Evolutionary conservation across 192 early-diverging fungal species (phyloP), one percentile per base, ranked within the genome.

Genomic region (Linderina pennispora): DNA sequence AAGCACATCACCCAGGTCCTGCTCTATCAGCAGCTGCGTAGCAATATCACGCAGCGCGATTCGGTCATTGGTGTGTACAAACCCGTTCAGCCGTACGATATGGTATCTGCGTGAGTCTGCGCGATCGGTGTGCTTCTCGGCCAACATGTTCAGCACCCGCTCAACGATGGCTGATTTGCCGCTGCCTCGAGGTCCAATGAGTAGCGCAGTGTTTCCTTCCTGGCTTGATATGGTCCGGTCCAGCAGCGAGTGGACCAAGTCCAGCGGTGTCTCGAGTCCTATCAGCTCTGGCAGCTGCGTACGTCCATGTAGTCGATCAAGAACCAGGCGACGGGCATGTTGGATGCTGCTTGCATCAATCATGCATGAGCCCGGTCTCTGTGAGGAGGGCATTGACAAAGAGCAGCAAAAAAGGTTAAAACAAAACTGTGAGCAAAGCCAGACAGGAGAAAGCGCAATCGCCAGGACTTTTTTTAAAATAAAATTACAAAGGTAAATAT

Each of bases 191-290:
- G 78, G 81, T 1, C 95, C 95, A 2, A 93, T 71, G 6, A 98
- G 48, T 19, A 98, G 58, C 21, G 86, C 84, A 0, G 91, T 87
- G 55, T 94, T 98, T 39, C 90, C 87, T 50, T 98, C 92, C 1
- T 19, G 40, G 32, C 28, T 53, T 14, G 45, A 16, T 13, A 65
- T 54, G 1, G 69, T 73, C 23, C 54, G 51, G 8, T 46, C 16
- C 17, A 73, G 62, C 9, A 65, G 32, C 2, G 57, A 45, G 23
- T 40, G 44, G 6, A 62, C 49, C 7, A 50, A 19, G 11, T 36
- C 47, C 3, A 73, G 20, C n/a, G 52, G 58, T 14, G 45, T 36
- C 9, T 50, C 57, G 3, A 65, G 50, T 1, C 62, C 59, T 15
- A 73, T 45, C 21, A 73, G 50, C 32, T 52, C 48, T 1, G 69